Evolutionary conservation across 805 yeast genomes (phyloP).

Genomic region (Zygoascus flipseniorum): DNA sequence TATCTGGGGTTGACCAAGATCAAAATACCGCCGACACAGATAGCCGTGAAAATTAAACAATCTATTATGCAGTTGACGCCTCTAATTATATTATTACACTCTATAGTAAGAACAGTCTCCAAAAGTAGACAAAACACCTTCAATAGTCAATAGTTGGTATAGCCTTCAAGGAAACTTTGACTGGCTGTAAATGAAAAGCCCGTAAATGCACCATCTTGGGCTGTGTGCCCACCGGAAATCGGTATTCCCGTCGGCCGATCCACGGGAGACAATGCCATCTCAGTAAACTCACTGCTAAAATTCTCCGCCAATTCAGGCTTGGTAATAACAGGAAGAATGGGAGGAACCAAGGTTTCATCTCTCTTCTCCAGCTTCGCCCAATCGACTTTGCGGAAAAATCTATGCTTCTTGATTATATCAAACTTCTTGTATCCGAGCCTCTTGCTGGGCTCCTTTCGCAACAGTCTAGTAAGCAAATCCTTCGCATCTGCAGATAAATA

Average conservation of each 20-base stretch:
- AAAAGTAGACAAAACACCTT: too few species aligned
- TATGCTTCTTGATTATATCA: conserved; percentile 47
- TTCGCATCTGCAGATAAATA: conserved; percentile 74
- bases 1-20: too few species aligned
- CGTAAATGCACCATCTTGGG: conserved; percentile 13
- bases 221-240: not conserved
- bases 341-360: conserved; percentile 48
- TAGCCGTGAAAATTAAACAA: too few species aligned
- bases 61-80: too few species aligned
- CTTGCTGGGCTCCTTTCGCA: conserved; percentile 62
- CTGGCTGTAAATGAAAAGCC: conserved; percentile 34
- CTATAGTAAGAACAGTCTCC: not conserved
- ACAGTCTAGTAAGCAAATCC: conserved; percentile 55
- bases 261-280: conserved; percentile 37
- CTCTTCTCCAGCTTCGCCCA: conserved; percentile 55
- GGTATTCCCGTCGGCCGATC: conserved; percentile 1
- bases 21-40: too few species aligned
- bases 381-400: conserved; percentile 67
- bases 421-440: conserved; percentile 54
- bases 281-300: conserved; percentile 72
- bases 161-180: conserved; percentile 27
- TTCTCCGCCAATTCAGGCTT: conserved; percentile 80
- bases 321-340: conserved; percentile 74
- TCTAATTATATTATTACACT: not conserved
- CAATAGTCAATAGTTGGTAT: not conserved